A percentile compares a stretch with the other conserved stretches of the same genome.
These are phyloP conservation scores for Flammula alnicola DNA, from an alignment of 1,284 basidiomycete species.

Conservation along the genomic window DNA sequence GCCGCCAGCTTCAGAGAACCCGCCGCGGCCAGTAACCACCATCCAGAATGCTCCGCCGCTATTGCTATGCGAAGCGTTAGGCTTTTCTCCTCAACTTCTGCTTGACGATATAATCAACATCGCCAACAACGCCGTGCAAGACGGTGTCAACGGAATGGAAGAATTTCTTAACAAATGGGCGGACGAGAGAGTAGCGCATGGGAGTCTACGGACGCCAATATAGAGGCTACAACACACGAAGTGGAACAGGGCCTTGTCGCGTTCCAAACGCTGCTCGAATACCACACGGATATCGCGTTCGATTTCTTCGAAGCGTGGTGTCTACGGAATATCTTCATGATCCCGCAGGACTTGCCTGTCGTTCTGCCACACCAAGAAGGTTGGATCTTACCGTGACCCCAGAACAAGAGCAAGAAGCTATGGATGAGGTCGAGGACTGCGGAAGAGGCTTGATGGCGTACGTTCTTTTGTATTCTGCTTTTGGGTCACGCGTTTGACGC, in stretches of 20 bases:
- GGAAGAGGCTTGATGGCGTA: conserved; percentile 64
- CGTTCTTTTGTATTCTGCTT: conserved; percentile 28
- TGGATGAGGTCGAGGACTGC: conserved; percentile 67
- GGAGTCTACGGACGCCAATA: conserved; percentile 28
- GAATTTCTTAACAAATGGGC: conserved; percentile 74
- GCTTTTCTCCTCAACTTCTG: conserved; percentile 40
- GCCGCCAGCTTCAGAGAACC: too few species aligned
- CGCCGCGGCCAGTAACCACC: too few species aligned
- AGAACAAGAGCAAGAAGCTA: conserved; percentile 58
- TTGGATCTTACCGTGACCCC: conserved; percentile 54
- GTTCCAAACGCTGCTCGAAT: conserved; percentile 78
- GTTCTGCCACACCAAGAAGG: conserved; percentile 70
- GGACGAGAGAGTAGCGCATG: conserved; percentile 46
- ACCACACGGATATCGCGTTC: conserved; percentile 79
- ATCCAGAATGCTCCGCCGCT: conserved; percentile 25
- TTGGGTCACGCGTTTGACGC: not conserved
- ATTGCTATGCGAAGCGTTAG: conserved; percentile 36
- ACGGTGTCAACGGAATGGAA: conserved; percentile 76
- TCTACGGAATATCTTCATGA: conserved; percentile 74
- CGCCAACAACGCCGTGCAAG: conserved; percentile 56
- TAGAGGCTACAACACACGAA: conserved; percentile 67
- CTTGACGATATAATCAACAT: conserved; percentile 42
- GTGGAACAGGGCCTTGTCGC: conserved; percentile 66
- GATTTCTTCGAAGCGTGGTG: conserved; percentile 84
- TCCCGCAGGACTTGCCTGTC: conserved; percentile 65